These are phyloP conservation scores for Phytophthora litchii DNA, from an alignment of 352 stramenopile species.

Conservation along the genomic window DNA sequence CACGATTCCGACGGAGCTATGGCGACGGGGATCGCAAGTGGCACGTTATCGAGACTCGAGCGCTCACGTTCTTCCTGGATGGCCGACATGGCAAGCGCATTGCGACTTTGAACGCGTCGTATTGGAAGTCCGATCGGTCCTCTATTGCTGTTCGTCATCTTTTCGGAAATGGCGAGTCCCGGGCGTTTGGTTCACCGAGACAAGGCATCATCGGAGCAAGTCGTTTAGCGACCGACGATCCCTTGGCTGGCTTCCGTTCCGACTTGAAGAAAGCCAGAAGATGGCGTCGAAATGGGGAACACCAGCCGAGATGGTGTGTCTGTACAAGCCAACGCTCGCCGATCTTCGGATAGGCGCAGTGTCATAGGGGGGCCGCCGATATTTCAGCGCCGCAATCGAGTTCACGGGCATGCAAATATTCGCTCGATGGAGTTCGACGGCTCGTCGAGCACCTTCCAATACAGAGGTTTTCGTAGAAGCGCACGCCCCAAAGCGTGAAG, in stretches of 20 bases:
- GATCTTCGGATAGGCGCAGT: constrained; percentile 15
- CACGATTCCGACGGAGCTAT: constrained; percentile 16
- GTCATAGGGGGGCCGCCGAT: constrained; percentile 12
- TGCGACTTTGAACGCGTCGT: constrained; percentile 26
- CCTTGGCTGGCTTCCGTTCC: constrained; percentile 29
- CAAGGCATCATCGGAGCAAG: neutral
- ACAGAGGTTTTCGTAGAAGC: constrained; percentile 26
- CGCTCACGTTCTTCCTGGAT: constrained; percentile 38
- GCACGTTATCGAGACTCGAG: constrained; percentile 13
- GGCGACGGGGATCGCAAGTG: constrained; percentile 1
- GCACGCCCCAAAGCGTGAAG: neutral
- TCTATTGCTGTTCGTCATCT: constrained; percentile 30
- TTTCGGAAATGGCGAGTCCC: constrained; percentile 23
- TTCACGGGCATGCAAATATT: neutral
- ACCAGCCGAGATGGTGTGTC: constrained; percentile 25
- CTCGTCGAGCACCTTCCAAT: constrained; percentile 24
- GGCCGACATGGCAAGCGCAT: constrained; percentile 39
- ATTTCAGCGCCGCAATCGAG: constrained; percentile 13
- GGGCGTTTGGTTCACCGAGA: constrained; percentile 20
- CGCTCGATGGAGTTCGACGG: constrained; percentile 7
- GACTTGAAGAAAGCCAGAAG: constrained; percentile 35
- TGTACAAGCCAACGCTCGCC: constrained; percentile 11
- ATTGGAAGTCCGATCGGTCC: constrained; percentile 36
- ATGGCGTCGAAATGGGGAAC: constrained; percentile 21
- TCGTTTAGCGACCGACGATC: constrained; percentile 21